Evolutionary conservation across 768 basidiomycete genomes (phyloP).

Genomic region (Lactarius akahatsu): DNA sequence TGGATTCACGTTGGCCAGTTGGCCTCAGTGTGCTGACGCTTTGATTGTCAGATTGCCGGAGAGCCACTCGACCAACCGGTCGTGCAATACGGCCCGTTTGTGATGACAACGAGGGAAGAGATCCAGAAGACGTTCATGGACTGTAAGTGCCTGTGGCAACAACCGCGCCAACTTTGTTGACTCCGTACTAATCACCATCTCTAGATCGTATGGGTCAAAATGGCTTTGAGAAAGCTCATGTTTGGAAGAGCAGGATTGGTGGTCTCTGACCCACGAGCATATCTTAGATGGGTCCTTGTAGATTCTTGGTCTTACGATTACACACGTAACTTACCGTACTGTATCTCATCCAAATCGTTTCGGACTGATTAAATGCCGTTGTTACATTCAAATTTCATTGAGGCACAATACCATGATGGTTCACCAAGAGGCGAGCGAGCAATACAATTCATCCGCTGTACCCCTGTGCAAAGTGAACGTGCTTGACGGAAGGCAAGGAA

Average conservation of each 20-base stretch:
- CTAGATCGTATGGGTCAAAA: constrained; percentile 72
- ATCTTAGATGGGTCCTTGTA: constrained; percentile 21
- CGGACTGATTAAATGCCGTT: neutral
- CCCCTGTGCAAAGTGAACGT: neutral
- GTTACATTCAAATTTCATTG: neutral
- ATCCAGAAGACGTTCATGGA: constrained; percentile 81
- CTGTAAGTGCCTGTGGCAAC: constrained; percentile 46
- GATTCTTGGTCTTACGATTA: too few relatives aligned
- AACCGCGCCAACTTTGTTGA: neutral
- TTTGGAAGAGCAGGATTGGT: constrained; percentile 85
- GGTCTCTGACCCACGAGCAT: constrained; percentile 23
- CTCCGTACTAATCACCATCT: neutral
- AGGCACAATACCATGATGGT: neutral
- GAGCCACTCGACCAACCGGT: constrained; percentile 89
- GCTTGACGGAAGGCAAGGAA: neutral
- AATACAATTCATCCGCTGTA: too few relatives aligned
- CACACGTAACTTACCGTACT: too few relatives aligned
- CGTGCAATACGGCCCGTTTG: constrained; percentile 84
- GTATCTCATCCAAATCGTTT: neutral
- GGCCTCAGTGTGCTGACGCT: neutral
- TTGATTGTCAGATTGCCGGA: constrained; percentile 59
- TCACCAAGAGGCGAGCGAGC: neutral
- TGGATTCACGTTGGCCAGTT: constrained; percentile 23
- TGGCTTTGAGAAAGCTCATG: constrained; percentile 88
- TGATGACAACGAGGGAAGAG: constrained; percentile 79